Evolutionary conservation across 805 yeast genomes (phyloP).

Genomic region (Pichia cephalocereana): DNA sequence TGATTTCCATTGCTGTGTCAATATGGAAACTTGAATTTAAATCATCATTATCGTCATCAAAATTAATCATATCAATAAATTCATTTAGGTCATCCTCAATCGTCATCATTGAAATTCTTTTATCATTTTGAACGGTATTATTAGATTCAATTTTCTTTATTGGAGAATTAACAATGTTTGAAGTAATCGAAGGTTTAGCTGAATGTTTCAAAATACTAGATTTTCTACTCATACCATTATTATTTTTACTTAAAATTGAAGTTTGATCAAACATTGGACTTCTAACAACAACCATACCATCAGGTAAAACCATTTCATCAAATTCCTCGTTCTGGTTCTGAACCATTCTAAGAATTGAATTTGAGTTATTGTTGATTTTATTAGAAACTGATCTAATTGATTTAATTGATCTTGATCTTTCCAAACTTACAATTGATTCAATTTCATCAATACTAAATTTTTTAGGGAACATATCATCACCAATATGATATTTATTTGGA

Average conservation of each 20-base stretch:
- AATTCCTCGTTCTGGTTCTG: conserved; percentile 10
- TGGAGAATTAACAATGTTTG: neutral
- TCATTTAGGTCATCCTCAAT: conserved; percentile 17
- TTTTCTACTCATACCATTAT: neutral
- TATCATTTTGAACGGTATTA: neutral
- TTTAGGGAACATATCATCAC: conserved; percentile 65
- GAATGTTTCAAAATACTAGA: conserved; percentile 11
- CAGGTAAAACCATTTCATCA: conserved; percentile 18
- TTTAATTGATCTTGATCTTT: conserved; percentile 51
- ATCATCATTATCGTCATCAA: conserved; percentile 18
- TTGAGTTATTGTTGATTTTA: conserved; percentile 4
- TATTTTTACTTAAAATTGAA: neutral
- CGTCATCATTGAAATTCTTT: neutral
- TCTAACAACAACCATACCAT: conserved; percentile 40
- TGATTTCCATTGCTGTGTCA: conserved; percentile 5
- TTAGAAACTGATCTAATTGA: conserved; percentile 30
- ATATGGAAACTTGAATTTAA: conserved; percentile 20
- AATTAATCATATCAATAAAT: conserved; percentile 23
- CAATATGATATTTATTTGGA: conserved; percentile 27
- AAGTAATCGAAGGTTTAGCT: neutral
- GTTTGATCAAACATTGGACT: conserved; percentile 7
- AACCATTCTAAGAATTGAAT: conserved; percentile 21
- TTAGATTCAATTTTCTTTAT: neutral
- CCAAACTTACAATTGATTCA: conserved; percentile 63
- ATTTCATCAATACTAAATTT: conserved; percentile 58